Conservation (phyloP, 2,329 filamentous ascomycete genomes). For the Fonsecaea nubica region DNA sequence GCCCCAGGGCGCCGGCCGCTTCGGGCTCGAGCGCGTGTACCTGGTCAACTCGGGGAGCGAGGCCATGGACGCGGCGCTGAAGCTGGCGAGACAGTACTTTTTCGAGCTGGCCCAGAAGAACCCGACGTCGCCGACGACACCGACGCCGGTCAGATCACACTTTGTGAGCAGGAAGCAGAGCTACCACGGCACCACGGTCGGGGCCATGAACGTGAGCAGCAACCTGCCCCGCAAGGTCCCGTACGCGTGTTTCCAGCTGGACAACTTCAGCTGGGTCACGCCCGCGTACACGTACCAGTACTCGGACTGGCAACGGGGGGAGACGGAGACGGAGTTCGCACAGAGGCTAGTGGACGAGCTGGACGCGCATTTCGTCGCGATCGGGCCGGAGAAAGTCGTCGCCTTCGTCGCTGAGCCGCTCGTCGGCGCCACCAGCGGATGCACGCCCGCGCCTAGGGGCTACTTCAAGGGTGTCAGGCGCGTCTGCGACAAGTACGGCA, state of each 20-base stretch:
- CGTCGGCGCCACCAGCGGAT: conserved; percentile 59
- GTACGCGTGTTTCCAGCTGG: conserved; percentile 42
- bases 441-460: conserved; percentile 57
- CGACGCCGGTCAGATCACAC: conserved; percentile 32
- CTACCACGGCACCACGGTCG: conserved; percentile 61
- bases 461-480: conserved; percentile 62
- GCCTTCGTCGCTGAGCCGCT: conserved; percentile 61
- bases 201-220: conserved; percentile 52
- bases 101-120: conserved; percentile 47
- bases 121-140: conserved; percentile 37
- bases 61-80: conserved; percentile 57
- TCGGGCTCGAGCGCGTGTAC: conserved; percentile 59
- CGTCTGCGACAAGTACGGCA: conserved; percentile 68
- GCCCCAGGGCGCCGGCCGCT: conserved; percentile 46
- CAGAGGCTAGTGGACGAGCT: conserved; percentile 53
- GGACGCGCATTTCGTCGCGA: conserved; percentile 54
- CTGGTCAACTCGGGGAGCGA: conserved; percentile 66
- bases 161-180: conserved; percentile 55
- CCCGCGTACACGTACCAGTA: conserved; percentile 49
- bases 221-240: conserved; percentile 45
- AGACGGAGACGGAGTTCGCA: conserved; percentile 53
- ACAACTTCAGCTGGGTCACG: conserved; percentile 38
- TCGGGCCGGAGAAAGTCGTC: conserved; percentile 56
- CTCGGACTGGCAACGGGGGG: conserved; percentile 43
- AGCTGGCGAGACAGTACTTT: conserved; percentile 58